These are phyloP conservation scores for Kwoniella dendrophila DNA, from an alignment of 768 basidiomycete genomes.

Conservation along the genomic window DNA sequence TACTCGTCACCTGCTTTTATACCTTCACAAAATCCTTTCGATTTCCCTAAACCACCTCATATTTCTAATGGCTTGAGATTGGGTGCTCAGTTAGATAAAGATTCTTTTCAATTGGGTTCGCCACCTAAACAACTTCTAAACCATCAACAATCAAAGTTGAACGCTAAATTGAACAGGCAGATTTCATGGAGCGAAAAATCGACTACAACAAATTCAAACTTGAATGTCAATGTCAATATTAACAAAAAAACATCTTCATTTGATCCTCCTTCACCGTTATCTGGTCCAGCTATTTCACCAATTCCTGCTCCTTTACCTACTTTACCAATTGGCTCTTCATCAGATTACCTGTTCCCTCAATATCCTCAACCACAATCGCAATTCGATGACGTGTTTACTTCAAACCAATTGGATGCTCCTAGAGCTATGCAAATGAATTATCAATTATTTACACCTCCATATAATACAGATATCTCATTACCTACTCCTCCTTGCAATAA, in stretches of 20 bases:
- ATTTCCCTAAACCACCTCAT: background rate
- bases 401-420: conserved; percentile 6
- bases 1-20: background rate
- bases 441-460: conserved; percentile 20
- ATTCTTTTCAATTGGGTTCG: conserved; percentile 5
- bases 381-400: conserved; percentile 20
- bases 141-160: background rate
- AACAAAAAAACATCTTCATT: background rate
- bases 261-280: conserved; percentile 10
- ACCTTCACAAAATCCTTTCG: background rate
- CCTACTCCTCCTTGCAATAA: background rate
- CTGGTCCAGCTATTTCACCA: conserved; percentile 5
- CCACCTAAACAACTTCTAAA: conserved; percentile 1
- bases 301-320: background rate
- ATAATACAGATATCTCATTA: conserved; percentile 1
- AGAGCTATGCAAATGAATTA: background rate
- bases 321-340: background rate
- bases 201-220: background rate
- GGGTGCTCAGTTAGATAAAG: no score
- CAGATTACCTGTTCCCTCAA: conserved; percentile 10
- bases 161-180: background rate
- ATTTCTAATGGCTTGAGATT: background rate
- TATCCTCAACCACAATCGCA: background rate
- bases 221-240: conserved; percentile 5
- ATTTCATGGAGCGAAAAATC: conserved; percentile 12